Conservation (phyloP, 352 stramenopile genomes). For the Blastocystis sp. region DNA sequence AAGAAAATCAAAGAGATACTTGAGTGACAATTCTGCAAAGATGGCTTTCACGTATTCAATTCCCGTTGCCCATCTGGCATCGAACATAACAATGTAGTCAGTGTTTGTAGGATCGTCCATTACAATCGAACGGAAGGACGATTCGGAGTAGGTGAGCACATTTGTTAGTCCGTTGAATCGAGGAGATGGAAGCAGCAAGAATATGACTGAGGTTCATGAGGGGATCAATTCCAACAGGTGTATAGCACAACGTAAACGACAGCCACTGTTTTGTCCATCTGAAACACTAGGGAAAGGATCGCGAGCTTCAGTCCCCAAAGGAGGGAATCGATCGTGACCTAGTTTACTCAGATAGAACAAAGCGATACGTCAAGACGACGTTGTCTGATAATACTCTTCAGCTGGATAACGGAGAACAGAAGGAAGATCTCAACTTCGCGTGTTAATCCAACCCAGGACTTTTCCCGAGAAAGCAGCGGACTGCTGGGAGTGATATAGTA, state of each 20-base stretch:
- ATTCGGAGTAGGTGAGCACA: not conserved
- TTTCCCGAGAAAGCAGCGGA: not conserved
- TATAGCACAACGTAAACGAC: not conserved
- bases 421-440: slow-evolving; percentile 39
- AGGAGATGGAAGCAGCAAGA: not conserved
- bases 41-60: slow-evolving; percentile 35
- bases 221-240: not conserved
- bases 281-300: not conserved
- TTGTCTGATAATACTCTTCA: slow-evolving; percentile 14
- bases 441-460: slow-evolving; percentile 21
- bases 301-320: not conserved
- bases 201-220: not conserved
- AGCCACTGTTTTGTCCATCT: not conserved
- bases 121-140: slow-evolving; percentile 5
- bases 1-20: not conserved
- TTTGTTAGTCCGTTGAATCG: not conserved
- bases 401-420: slow-evolving; percentile 12
- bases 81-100: slow-evolving; percentile 30
- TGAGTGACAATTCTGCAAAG: not conserved
- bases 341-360: not conserved
- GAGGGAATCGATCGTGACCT: not conserved
- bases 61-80: not conserved
- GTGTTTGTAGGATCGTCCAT: not conserved
- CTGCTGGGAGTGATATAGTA: not conserved
- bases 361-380: not conserved